Evolutionary conservation across 192 early-diverging fungal species (phyloP), one percentile per base, ranked within the genome.

Genomic region (Podila minutissima): DNA sequence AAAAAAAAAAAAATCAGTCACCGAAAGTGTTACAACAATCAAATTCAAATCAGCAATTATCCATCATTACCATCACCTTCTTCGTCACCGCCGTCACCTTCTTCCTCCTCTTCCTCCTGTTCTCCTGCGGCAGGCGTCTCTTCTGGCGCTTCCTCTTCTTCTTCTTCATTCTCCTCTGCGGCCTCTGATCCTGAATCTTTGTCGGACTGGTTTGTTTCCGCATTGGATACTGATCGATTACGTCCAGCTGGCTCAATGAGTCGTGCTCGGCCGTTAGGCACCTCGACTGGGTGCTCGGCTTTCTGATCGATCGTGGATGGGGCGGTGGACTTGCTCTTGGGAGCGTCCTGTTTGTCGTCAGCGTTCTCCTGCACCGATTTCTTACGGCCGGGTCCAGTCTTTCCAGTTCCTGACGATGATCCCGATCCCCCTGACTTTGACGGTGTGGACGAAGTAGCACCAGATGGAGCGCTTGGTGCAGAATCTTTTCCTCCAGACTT

Each of bases 101-200:
- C 66, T 15, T 59, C 59, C 26, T 26, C 69, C 13, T 69, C 69
- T 24, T 63, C 75, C 13, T 65, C 66, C 58, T 74, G 64, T 15
- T 70, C 66, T 5, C 61, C 71, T 58, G 20, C 32, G 53, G 11
- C 53, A 55, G 53, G 53, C 4, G 20, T 55, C 32, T 67, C 72
- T 49, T 60, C 58, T 38, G 51, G n/a, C 15, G 49, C n/a, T 8
- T 67, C 62, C 22, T 53, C 59, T 13, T 64, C 65, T 6, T 83
- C 69, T 8, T 75, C 81, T 22, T 75, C 81, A 5, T 82, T 67
- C 38, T 72, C 73, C 61, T 85, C 78, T 0, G 51, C 61, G 17
- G 38, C 50, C 20, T 81, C 77, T 5, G 77, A 72, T 28, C 53
- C 64, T 9, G 77, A 69, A 15, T 73, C 77, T 59, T 72, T 73